Evolutionary conservation across 164 flowering plant genomes (phyloP).

Genomic region (Umbellularia californica): DNA sequence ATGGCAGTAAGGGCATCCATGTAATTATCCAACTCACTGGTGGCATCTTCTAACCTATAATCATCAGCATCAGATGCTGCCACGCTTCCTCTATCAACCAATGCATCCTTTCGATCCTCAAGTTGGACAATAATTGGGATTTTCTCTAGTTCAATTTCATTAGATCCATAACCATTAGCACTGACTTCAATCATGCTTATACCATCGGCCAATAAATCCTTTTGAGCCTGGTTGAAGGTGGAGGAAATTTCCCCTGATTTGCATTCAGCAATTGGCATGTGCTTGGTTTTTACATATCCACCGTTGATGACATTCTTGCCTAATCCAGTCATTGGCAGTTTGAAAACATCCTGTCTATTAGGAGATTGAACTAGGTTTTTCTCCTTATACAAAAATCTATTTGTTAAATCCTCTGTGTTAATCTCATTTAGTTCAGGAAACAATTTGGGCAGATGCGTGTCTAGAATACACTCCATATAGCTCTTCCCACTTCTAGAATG

Average conservation of each 20-base stretch:
- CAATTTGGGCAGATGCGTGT: slow-evolving; percentile 40
- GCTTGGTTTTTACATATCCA: slow-evolving; percentile 16
- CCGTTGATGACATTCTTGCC: slow-evolving; percentile 16
- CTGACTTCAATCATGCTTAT: not conserved
- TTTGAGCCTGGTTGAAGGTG: slow-evolving; percentile 11
- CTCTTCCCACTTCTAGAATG: slow-evolving; percentile 48
- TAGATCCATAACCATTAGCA: not conserved
- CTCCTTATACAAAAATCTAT: slow-evolving; percentile 22
- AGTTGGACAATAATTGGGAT: slow-evolving; percentile 18
- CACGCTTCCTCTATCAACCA: slow-evolving; percentile 34
- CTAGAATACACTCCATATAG: slow-evolving; percentile 75
- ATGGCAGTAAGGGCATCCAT: slow-evolving; percentile 77
- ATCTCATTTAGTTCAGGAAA: slow-evolving; percentile 47
- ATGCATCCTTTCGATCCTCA: slow-evolving; percentile 33
- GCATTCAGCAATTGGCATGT: slow-evolving; percentile 18
- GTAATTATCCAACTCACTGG: slow-evolving; percentile 74
- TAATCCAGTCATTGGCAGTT: slow-evolving; percentile 22
- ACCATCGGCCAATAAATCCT: not conserved
- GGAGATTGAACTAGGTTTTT: slow-evolving; percentile 32
- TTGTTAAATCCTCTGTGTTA: slow-evolving; percentile 32
- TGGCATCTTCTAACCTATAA: slow-evolving; percentile 42
- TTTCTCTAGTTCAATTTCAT: slow-evolving; percentile 11
- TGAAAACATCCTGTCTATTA: slow-evolving; percentile 15
- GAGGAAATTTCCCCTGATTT: slow-evolving; percentile 17
- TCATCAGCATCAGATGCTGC: slow-evolving; percentile 28